Evolutionary conservation across 352 stramenopile genomes (phyloP).

Genomic region (Pythium rishiriense): DNA sequence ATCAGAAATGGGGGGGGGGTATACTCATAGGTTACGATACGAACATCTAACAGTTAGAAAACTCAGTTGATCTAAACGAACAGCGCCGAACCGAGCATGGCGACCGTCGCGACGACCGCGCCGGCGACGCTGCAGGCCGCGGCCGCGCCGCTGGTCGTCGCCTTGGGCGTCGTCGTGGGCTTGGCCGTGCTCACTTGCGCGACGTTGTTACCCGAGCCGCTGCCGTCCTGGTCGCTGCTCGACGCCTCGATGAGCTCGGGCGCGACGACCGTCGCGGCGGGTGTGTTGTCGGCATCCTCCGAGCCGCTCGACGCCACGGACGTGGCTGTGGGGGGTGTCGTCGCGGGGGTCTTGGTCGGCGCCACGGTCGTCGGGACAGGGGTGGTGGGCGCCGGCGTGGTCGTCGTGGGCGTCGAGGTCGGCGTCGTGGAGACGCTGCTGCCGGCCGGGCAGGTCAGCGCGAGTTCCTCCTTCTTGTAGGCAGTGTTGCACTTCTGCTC

Average conservation of each 20-base stretch:
- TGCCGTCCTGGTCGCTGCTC: not conserved
- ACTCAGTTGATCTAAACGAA: slow-evolving; percentile 6
- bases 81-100: slow-evolving; percentile 3
- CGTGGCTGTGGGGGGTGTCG: not conserved
- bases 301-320: not conserved
- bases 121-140: not conserved
- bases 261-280: not conserved
- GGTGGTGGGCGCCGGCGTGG: slow-evolving; percentile 10
- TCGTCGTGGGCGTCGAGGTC: slow-evolving; percentile 1
- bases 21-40: slow-evolving; percentile 12
- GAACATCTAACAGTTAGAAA: slow-evolving; percentile 19
- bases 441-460: slow-evolving; percentile 26
- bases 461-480: slow-evolving; percentile 24
- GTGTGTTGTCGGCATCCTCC: not conserved
- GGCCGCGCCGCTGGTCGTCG: slow-evolving; percentile 7
- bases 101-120: not conserved
- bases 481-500: slow-evolving; percentile 33
- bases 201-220: not conserved
- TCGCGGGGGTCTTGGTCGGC: slow-evolving; percentile 11
- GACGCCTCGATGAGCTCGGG: not conserved
- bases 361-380: slow-evolving; percentile 8
- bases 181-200: not conserved
- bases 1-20: slow-evolving; percentile 3
- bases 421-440: slow-evolving; percentile 2
- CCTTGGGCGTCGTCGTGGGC: slow-evolving; percentile 5